Percentiles rank a stretch among this genome's conserved stretches.
Conservation (phyloP, 2,329 filamentous ascomycete species). For the Penicillium sp. region DNA sequence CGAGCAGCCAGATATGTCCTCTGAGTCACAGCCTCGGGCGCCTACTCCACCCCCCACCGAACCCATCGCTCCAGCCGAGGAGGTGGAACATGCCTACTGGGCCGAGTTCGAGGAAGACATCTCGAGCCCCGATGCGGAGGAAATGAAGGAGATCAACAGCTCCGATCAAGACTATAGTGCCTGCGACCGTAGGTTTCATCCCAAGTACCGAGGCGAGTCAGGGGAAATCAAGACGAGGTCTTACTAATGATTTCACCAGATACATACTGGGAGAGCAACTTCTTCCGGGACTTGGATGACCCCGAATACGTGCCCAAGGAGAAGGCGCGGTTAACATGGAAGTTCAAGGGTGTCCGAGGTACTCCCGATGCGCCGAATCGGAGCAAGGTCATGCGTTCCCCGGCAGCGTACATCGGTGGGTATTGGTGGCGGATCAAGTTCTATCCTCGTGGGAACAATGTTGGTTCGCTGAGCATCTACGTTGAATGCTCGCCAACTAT, state of each 20-base stretch:
- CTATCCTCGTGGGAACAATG: constrained; percentile 63
- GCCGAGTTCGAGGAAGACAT: constrained; percentile 59
- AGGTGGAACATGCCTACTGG: constrained; percentile 51
- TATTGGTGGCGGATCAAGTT: constrained; percentile 68
- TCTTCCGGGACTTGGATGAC: constrained; percentile 59
- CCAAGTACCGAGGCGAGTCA: background rate
- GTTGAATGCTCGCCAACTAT: constrained; percentile 61
- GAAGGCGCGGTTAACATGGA: constrained; percentile 61
- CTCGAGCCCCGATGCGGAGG: constrained; percentile 57
- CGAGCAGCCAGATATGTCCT: background rate
- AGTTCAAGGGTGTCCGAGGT: constrained; percentile 60
- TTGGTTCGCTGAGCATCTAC: constrained; percentile 61
- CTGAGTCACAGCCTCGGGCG: constrained; percentile 17
- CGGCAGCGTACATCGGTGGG: constrained; percentile 57
- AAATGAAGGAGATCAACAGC: constrained; percentile 60
- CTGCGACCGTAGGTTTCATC: constrained; percentile 50
- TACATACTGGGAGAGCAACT: constrained; percentile 60
- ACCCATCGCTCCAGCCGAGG: constrained; percentile 9
- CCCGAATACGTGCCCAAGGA: constrained; percentile 58
- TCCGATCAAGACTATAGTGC: constrained; percentile 55
- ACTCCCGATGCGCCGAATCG: constrained; percentile 62
- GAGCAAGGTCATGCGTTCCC: constrained; percentile 61
- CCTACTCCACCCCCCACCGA: constrained; percentile 21
- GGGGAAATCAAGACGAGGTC: background rate
- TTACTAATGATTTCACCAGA: constrained; percentile 37